Evolutionary conservation across 2,329 filamentous ascomycete genomes (phyloP), one percentile per base, ranked within the genome.

Genomic region (Monosporascus sp.): DNA sequence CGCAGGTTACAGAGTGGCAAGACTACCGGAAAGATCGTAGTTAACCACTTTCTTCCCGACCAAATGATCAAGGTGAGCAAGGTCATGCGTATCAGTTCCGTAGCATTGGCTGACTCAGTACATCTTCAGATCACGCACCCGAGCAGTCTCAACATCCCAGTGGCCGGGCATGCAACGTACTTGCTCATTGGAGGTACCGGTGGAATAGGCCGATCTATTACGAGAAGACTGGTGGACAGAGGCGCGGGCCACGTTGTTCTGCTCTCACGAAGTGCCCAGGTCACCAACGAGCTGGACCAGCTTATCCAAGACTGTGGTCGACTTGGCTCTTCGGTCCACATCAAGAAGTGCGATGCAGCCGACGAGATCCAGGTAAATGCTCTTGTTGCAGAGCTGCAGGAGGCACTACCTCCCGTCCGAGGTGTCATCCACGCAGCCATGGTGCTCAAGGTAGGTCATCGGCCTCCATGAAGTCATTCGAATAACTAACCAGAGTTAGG

Each of bases 131-230:
- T 70, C 68, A 69, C 70, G 2, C 67, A 67, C 4, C 68, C 71
- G 5, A 68, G 65, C 54, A 70, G 67, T 39, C 62, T 64, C 4
- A 65, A 62, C 24, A 62, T 69, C 7, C 60, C 73, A 7, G 63
- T 78, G 8, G 68, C 68, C 43, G 50, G 61, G 1, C 69, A 78
- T 53, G 74, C 71, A 3, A 75, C 75, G 0, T 81, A 81, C 59
- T 64, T 81, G 49, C 69, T 81, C 43, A 72, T 80, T 18, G 78
- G 78, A 15, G 76, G 77, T n/a, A 77, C 77, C 0, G 78, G 78
- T 31, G 78, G 76, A 25, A 67, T 81, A 11, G 78, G 78, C 7
- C 70, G 75, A 39, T 76, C 74, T 53, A 74, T 81, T 62, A 66
- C 76, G 11, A 69, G 69, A 7, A 75, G 76, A 71, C 77, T 81